These are phyloP conservation scores for Alternaria conjuncta DNA, from an alignment of 2,329 filamentous ascomycete genomes.

Conservation along the genomic window DNA sequence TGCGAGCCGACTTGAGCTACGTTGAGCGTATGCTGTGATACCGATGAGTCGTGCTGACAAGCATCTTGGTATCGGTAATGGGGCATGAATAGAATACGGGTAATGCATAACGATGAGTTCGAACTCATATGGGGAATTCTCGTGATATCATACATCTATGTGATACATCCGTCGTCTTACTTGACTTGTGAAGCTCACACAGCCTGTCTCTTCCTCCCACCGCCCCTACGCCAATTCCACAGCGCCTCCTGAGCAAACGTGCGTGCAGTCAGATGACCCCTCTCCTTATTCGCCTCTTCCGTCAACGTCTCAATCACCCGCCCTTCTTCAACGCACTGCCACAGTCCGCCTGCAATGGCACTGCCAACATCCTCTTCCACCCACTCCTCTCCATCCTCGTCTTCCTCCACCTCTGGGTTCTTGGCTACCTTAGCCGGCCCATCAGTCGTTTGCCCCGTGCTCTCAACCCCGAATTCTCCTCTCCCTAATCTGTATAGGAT, in stretches of 20 bases:
- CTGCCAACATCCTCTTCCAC: constrained; percentile 49
- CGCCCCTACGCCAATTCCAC: constrained; percentile 82
- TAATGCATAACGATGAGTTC: neutral
- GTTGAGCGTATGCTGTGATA: neutral
- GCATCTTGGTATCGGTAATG: neutral
- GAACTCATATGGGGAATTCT: neutral
- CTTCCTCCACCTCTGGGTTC: constrained; percentile 44
- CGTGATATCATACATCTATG: neutral
- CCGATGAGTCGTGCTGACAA: neutral
- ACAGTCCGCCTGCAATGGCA: constrained; percentile 74
- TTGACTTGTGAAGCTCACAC: constrained; percentile 32
- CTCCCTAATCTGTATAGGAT: constrained; percentile 82
- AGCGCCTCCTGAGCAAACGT: constrained; percentile 88
- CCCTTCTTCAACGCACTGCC: constrained; percentile 78
- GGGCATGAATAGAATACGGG: neutral
- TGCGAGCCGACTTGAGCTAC: neutral
- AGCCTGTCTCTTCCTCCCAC: constrained; percentile 65
- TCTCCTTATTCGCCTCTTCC: constrained; percentile 72
- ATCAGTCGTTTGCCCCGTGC: constrained; percentile 44
- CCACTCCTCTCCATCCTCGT: constrained; percentile 38
- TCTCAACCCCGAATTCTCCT: constrained; percentile 69
- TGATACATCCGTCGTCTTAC: neutral
- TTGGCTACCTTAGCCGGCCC: constrained; percentile 56
- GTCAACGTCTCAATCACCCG: constrained; percentile 77
- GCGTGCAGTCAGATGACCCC: constrained; percentile 77